Percentiles rank a stretch among this genome's conserved stretches.
Conservation (phyloP, 2,329 filamentous ascomycete species). For the Sporothrix variecibatus region DNA sequence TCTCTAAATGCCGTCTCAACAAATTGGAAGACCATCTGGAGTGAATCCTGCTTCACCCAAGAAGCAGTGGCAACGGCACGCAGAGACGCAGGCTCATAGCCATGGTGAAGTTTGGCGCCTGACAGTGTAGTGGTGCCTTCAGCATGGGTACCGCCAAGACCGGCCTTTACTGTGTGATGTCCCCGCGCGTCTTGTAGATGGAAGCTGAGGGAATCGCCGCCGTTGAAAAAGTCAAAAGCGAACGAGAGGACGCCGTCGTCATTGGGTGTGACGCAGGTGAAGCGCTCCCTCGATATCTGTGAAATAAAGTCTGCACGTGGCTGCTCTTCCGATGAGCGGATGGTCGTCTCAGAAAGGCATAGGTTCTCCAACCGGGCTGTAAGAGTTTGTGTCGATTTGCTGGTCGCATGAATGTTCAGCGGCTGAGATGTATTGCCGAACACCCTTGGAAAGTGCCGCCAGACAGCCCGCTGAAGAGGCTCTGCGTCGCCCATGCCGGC, state of each 20-base stretch:
- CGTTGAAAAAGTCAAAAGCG: not conserved
- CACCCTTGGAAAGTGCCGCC: not conserved
- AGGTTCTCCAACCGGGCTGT: not conserved
- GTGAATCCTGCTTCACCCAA: not conserved
- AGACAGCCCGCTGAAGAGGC: not conserved
- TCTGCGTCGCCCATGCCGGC: not conserved
- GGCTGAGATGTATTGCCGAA: not conserved
- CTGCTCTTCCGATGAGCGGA: not conserved
- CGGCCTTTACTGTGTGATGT: not conserved
- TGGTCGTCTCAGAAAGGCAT: not conserved
- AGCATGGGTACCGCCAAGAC: not conserved
- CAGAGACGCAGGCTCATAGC: not conserved
- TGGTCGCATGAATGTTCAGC: not conserved
- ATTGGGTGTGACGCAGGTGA: not conserved
- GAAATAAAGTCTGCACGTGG: not conserved
- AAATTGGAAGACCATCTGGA: not conserved
- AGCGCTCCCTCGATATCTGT: not conserved
- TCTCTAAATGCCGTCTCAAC: not conserved
- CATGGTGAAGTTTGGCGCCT: not conserved
- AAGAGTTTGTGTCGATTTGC: not conserved
- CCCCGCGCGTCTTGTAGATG: not conserved
- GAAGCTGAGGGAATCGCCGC: not conserved
- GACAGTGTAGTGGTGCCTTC: not conserved
- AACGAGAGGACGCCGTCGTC: not conserved
- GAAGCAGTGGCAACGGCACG: not conserved